phyloP scores from a whole-genome alignment of 1,284 basidiomycete genomes.

The Irpex sp. region DNA sequence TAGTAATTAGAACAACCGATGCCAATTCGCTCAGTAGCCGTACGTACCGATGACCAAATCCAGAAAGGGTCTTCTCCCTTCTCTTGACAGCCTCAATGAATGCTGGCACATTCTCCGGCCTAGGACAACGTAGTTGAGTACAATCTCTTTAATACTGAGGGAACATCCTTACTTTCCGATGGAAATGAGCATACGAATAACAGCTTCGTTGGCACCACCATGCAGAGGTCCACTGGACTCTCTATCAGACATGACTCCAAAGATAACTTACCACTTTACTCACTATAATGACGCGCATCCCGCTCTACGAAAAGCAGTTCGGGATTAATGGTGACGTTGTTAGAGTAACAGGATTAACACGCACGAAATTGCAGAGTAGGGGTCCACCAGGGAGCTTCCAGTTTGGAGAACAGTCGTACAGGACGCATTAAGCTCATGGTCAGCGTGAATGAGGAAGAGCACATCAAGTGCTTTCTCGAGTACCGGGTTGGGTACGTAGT shows the following conservation, averaged over 20 bases:
- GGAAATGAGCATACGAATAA: slow-evolving; percentile 90
- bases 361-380: slow-evolving; percentile 86
- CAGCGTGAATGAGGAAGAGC: slow-evolving; percentile 89
- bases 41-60: slow-evolving; percentile 83
- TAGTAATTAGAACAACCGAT: background rate
- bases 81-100: slow-evolving; percentile 89
- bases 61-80: slow-evolving; percentile 87
- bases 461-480: slow-evolving; percentile 88
- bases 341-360: slow-evolving; percentile 23
- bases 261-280: slow-evolving; percentile 36
- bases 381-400: slow-evolving; percentile 89
- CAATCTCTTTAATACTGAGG: background rate
- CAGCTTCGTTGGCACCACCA: slow-evolving; percentile 89
- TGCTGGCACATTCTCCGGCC: slow-evolving; percentile 85
- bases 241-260: background rate
- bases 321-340: background rate
- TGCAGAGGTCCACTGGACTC: slow-evolving; percentile 79
- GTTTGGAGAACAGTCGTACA: slow-evolving; percentile 89
- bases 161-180: slow-evolving; percentile 75
- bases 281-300: slow-evolving; percentile 88
- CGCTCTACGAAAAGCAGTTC: slow-evolving; percentile 51
- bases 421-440: slow-evolving; percentile 89
- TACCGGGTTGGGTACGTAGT: slow-evolving; percentile 85
- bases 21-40: background rate
- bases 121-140: slow-evolving; percentile 30